A percentile compares a stretch with the other conserved stretches of the same genome.
Evolutionary conservation across 2,329 filamentous ascomycete genomes (phyloP).

Genomic region (Penicillium sp.): DNA sequence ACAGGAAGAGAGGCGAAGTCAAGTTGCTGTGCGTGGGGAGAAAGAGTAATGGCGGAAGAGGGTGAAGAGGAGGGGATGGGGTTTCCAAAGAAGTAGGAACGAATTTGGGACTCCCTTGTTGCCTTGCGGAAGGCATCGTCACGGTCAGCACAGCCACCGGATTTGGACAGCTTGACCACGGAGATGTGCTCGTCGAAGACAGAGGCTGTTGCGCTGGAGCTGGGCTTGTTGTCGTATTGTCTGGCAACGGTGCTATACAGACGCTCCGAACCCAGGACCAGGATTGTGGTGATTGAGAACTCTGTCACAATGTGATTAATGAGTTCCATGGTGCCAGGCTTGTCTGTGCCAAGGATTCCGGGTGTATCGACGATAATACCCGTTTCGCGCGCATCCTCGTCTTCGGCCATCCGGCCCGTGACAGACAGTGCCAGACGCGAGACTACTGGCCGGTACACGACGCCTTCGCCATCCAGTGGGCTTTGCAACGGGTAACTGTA

Average conservation of each 20-base stretch:
- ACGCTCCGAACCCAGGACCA: conserved; percentile 76
- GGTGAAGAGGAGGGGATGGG: conserved; percentile 38
- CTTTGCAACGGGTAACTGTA: conserved; percentile 79
- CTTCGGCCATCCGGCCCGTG: conserved; percentile 72
- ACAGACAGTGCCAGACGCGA: conserved; percentile 76
- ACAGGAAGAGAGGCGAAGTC: conserved; percentile 72
- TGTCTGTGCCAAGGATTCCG: conserved; percentile 64
- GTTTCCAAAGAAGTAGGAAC: conserved; percentile 93
- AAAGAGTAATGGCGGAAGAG: conserved; percentile 65
- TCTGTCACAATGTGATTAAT: conserved; percentile 75
- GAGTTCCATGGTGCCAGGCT: conserved; percentile 66
- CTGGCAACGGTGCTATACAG: conserved; percentile 72
- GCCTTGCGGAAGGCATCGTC: conserved; percentile 72
- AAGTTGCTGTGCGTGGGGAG: conserved; percentile 81
- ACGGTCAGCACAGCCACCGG: conserved; percentile 77
- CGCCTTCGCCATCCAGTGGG: conserved; percentile 66
- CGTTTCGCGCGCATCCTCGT: conserved; percentile 65
- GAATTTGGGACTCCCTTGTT: conserved; percentile 71
- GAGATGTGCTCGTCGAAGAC: conserved; percentile 64
- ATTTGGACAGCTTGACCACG: conserved; percentile 77
- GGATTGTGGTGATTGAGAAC: conserved; percentile 72
- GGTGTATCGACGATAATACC: conserved; percentile 87
- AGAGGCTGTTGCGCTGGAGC: conserved; percentile 45
- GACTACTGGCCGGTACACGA: conserved; percentile 70
- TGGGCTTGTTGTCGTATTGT: conserved; percentile 58